Percentiles rank a stretch among this genome's conserved stretches.
phyloP scores from a whole-genome alignment of 2,329 filamentous ascomycete genomes.

The Exophiala xenobiotica region DNA sequence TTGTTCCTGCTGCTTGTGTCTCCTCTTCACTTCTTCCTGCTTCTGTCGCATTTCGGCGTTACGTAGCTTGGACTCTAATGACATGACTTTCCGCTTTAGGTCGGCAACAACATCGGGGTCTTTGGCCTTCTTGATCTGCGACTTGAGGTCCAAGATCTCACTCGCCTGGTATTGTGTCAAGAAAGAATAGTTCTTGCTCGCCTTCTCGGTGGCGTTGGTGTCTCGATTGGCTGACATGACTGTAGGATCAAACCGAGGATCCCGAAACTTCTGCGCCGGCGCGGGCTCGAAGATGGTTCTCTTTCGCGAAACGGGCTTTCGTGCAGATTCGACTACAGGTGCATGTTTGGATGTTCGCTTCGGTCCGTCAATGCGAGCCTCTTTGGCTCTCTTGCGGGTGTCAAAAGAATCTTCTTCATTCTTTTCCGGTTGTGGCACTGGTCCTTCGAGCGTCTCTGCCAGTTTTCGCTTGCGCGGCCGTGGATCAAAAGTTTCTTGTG shows the following conservation, averaged over 20 bases:
- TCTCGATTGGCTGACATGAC: constrained; percentile 39
- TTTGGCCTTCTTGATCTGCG: constrained; percentile 66
- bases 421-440: constrained; percentile 25
- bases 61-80: constrained; percentile 76
- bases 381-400: constrained; percentile 42
- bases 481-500: constrained; percentile 66
- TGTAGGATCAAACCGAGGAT: constrained; percentile 82
- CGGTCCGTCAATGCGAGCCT: constrained; percentile 36
- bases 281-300: constrained; percentile 66
- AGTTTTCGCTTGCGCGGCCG: constrained; percentile 36
- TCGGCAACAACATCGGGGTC: constrained; percentile 64
- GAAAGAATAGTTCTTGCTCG: constrained; percentile 78
- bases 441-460: constrained; percentile 26
- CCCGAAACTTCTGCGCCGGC: constrained; percentile 64
- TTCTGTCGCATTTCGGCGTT: constrained; percentile 68
- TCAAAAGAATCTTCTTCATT: constrained; percentile 30
- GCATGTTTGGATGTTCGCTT: constrained; percentile 78
- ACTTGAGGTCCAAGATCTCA: constrained; percentile 76
- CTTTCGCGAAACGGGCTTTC: constrained; percentile 76
- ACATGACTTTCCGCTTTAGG: constrained; percentile 70
- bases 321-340: constrained; percentile 77
- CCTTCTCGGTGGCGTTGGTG: constrained; percentile 48
- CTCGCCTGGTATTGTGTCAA: constrained; percentile 78
- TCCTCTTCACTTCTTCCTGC: constrained; percentile 66
- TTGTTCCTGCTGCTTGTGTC: constrained; percentile 80